These are phyloP conservation scores for Fereydounia khargensis DNA, from an alignment of 1,284 basidiomycete species.

Conservation along the genomic window DNA sequence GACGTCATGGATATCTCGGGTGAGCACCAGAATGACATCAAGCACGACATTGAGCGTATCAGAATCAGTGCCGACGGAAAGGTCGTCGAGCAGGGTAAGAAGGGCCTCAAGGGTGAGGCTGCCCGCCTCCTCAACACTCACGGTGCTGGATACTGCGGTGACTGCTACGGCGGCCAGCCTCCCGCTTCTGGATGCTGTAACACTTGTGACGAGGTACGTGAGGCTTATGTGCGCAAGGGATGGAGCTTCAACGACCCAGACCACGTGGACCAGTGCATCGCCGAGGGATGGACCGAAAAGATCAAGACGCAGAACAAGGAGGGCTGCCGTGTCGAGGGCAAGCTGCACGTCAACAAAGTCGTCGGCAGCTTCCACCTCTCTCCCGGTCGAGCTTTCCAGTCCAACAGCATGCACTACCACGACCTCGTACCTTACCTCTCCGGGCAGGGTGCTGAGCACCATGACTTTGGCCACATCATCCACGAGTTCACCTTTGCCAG, in stretches of 20 bases:
- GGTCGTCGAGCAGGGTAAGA: slow-evolving; percentile 28
- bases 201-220: slow-evolving; percentile 89
- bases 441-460: slow-evolving; percentile 45
- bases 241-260: slow-evolving; percentile 94
- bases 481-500: slow-evolving; percentile 72
- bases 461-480: slow-evolving; percentile 86
- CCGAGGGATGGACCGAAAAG: slow-evolving; percentile 93
- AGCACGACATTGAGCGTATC: slow-evolving; percentile 81
- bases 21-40: slow-evolving; percentile 71
- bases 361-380: slow-evolving; percentile 60
- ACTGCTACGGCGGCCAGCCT: slow-evolving; percentile 86
- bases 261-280: slow-evolving; percentile 80
- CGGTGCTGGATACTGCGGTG: slow-evolving; percentile 64
- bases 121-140: slow-evolving; percentile 30
- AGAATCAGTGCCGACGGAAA: slow-evolving; percentile 69
- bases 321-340: slow-evolving; percentile 89
- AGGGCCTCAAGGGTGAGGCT: slow-evolving; percentile 47
- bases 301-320: slow-evolving; percentile 87
- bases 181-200: slow-evolving; percentile 82
- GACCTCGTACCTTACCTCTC: slow-evolving; percentile 90
- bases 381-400: slow-evolving; percentile 89
- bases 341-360: slow-evolving; percentile 94
- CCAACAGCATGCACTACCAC: slow-evolving; percentile 76
- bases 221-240: slow-evolving; percentile 83
- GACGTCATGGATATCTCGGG: slow-evolving; percentile 99